These are phyloP conservation scores for Nakaseomyces uthaithaninus DNA, from an alignment of 1,139 yeast species.

Conservation along the genomic window DNA sequence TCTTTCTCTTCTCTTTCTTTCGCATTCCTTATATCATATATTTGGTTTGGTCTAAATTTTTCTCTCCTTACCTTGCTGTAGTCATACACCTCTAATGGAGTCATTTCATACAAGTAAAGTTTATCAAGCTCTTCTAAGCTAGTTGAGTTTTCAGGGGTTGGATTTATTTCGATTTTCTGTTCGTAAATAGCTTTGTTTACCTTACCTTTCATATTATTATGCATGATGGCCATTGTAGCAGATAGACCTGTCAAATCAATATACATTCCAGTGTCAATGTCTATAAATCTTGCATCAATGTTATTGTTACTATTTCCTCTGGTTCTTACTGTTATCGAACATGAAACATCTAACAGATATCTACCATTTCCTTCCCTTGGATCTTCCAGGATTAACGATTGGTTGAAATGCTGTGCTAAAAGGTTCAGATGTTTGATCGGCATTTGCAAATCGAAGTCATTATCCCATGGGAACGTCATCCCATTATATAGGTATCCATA, in stretches of 20 bases:
- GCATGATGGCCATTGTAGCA: conserved; percentile 21
- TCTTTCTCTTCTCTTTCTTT: background rate
- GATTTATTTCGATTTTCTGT: background rate
- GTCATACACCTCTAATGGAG: conserved; percentile 1
- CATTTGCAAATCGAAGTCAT: conserved; percentile 63
- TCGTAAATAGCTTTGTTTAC: background rate
- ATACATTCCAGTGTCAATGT: conserved; percentile 65
- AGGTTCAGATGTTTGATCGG: conserved; percentile 49
- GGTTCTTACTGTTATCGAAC: conserved; percentile 35
- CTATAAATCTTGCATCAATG: conserved; percentile 78
- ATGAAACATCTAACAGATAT: conserved; percentile 46
- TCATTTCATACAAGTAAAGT: background rate
- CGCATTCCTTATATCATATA: background rate
- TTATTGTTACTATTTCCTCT: conserved; percentile 49
- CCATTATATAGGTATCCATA: conserved; percentile 69
- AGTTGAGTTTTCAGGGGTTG: background rate
- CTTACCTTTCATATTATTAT: background rate
- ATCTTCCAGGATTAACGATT: conserved; percentile 51
- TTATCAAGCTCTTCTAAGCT: background rate
- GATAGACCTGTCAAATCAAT: conserved; percentile 59
- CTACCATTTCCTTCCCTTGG: conserved; percentile 59
- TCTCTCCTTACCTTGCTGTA: background rate
- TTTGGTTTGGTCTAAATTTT: background rate
- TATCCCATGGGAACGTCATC: conserved; percentile 62
- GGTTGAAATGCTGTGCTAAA: conserved; percentile 47